These are phyloP conservation scores for Akebia trifoliata DNA, from an alignment of 164 flowering plant genomes.

Conservation along the genomic window DNA sequence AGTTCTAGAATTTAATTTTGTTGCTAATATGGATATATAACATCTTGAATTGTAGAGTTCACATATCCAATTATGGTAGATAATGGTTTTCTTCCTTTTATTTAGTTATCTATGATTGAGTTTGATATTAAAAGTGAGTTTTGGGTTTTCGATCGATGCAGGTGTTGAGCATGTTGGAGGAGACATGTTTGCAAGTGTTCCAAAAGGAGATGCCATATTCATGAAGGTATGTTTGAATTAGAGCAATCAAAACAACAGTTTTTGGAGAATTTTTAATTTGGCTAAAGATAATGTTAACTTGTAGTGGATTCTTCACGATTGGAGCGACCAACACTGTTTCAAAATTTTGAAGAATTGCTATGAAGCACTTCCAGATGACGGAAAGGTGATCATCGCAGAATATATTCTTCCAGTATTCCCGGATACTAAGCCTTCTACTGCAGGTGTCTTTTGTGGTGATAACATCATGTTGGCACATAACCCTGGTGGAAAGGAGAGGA, in stretches of 20 bases:
- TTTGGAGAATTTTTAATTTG: background rate
- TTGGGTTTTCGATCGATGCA: constrained; percentile 20
- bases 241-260: background rate
- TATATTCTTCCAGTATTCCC: constrained; percentile 56
- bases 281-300: background rate
- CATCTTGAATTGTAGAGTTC: too few species aligned
- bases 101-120: too few species aligned
- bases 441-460: constrained; percentile 43
- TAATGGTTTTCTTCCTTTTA: too few species aligned
- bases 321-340: constrained; percentile 81
- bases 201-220: constrained; percentile 82
- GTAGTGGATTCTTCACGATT: constrained; percentile 88
- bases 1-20: background rate
- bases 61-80: too few species aligned
- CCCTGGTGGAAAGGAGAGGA: constrained; percentile 88
- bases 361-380: constrained; percentile 55
- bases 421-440: constrained; percentile 37
- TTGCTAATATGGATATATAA: too few species aligned
- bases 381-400: constrained; percentile 70
- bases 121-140: too few species aligned
- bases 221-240: constrained; percentile 57
- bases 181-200: constrained; percentile 81
- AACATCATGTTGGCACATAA: constrained; percentile 73
- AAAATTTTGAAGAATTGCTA: constrained; percentile 72
- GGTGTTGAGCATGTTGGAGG: constrained; percentile 82